Conservation (phyloP, 2,329 filamentous ascomycete genomes). For the Arthrobotrys entomopaga region DNA sequence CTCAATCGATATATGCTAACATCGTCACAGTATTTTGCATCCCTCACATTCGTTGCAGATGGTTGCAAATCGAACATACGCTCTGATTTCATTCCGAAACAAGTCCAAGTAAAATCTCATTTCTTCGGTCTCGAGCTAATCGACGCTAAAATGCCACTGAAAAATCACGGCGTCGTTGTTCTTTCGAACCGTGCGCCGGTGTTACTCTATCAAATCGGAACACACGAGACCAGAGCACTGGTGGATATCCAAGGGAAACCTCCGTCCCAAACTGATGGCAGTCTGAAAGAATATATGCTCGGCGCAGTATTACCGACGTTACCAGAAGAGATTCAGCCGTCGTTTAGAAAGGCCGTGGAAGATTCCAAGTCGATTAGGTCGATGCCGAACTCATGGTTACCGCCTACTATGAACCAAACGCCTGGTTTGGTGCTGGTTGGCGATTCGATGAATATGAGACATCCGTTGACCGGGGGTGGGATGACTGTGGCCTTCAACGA, state of each 20-base stretch:
- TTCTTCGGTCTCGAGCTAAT: conserved; percentile 95
- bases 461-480: conserved; percentile 93
- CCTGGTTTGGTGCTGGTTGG: conserved; percentile 83
- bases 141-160: conserved; percentile 80
- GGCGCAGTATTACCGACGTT: conserved; percentile 82
- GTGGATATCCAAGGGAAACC: conserved; percentile 85
- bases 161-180: conserved; percentile 85
- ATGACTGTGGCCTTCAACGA: conserved; percentile 99
- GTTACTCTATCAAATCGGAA: conserved; percentile 95
- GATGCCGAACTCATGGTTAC: conserved; percentile 97
- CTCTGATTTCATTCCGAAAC: conserved; percentile 75
- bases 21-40: conserved; percentile 77
- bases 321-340: conserved; percentile 75
- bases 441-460: conserved; percentile 99
- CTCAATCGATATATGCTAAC: conserved; percentile 8
- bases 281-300: conserved; percentile 83
- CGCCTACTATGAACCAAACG: conserved; percentile 76
- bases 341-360: conserved; percentile 79
- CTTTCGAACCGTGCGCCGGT: conserved; percentile 81
- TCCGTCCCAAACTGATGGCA: conserved; percentile 77
- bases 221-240: conserved; percentile 88
- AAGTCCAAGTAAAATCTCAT: conserved; percentile 79
- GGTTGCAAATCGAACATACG: conserved; percentile 94
- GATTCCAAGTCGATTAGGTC: conserved; percentile 77
- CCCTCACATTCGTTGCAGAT: conserved; percentile 88